A percentile compares a stretch with the other conserved stretches of the same genome.
phyloP scores from a whole-genome alignment of 2,329 filamentous ascomycete species.

The Arthrobotrys sphaeroides region DNA sequence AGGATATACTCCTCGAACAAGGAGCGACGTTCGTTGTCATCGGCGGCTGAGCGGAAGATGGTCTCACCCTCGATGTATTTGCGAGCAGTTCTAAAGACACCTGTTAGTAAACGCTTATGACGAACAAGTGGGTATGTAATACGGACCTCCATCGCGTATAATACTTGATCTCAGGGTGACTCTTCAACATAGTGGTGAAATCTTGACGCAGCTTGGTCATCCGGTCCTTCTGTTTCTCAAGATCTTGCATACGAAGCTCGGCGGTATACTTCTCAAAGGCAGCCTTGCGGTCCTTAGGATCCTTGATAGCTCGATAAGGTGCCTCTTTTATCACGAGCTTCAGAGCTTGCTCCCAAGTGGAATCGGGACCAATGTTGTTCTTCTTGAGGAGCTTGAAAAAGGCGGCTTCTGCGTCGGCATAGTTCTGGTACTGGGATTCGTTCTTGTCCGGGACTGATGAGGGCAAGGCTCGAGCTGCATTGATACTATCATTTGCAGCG shows the following conservation, averaged over 20 bases:
- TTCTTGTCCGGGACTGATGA: conserved; percentile 54
- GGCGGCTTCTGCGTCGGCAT: conserved; percentile 81
- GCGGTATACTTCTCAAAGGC: conserved; percentile 96
- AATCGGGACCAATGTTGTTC: conserved; percentile 86
- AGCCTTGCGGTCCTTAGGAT: conserved; percentile 86
- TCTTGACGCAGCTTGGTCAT: conserved; percentile 89
- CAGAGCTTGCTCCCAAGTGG: conserved; percentile 91
- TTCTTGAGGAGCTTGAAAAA: conserved; percentile 90
- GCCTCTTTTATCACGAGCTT: conserved; percentile 86
- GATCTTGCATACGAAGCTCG: conserved; percentile 89
- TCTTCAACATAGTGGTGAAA: conserved; percentile 94
- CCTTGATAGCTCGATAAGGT: conserved; percentile 90
- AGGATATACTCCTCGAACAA: conserved; percentile 93
- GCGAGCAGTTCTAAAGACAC: conserved; percentile 71
- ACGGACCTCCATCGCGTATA: conserved; percentile 87
- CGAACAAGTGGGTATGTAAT: not conserved
- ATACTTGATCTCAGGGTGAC: conserved; percentile 95
- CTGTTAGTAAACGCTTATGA: not conserved
- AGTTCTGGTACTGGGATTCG: conserved; percentile 52
- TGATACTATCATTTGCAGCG: conserved; percentile 61
- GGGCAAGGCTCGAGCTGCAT: conserved; percentile 60
- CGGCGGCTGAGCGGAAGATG: conserved; percentile 88
- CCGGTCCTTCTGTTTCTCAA: conserved; percentile 91
- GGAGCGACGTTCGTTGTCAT: conserved; percentile 85
- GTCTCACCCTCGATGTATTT: conserved; percentile 95